A percentile compares a stretch with the other conserved stretches of the same genome.
These are phyloP conservation scores for Solanum stenotomum DNA, from an alignment of 257 asterid genomes.

Conservation along the genomic window DNA sequence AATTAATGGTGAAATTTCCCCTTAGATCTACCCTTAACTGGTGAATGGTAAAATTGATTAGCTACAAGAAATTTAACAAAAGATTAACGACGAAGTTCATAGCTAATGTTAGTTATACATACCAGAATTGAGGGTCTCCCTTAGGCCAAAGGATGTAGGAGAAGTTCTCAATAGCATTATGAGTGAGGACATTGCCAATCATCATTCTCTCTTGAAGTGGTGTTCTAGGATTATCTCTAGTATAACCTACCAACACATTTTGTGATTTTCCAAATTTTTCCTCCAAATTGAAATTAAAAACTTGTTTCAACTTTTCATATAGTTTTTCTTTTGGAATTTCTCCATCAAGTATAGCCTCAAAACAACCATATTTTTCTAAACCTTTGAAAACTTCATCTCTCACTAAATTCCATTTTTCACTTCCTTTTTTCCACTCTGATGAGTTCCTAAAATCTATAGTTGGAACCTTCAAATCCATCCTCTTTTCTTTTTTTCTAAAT, in stretches of 20 bases:
- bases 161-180: neutral
- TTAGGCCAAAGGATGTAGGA: neutral
- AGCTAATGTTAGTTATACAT: neutral
- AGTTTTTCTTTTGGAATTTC: neutral
- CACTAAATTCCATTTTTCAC: neutral
- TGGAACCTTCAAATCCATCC: neutral
- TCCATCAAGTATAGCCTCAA: neutral
- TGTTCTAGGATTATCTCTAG: neutral
- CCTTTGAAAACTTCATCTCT: neutral
- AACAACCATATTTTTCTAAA: neutral
- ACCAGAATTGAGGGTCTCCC: neutral
- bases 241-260: neutral
- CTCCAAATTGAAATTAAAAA: neutral
- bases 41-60: no score
- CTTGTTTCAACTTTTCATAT: neutral
- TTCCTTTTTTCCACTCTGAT: neutral
- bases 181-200: neutral
- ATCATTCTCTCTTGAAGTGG: neutral
- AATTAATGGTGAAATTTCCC: no score
- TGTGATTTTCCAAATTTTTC: neutral
- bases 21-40: no score
- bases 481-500: neutral
- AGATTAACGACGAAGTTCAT: no score
- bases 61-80: no score
- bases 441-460: neutral